Evolutionary conservation across 1,284 basidiomycete genomes (phyloP).

Genomic region (Phellopilus nigrolimitatus): DNA sequence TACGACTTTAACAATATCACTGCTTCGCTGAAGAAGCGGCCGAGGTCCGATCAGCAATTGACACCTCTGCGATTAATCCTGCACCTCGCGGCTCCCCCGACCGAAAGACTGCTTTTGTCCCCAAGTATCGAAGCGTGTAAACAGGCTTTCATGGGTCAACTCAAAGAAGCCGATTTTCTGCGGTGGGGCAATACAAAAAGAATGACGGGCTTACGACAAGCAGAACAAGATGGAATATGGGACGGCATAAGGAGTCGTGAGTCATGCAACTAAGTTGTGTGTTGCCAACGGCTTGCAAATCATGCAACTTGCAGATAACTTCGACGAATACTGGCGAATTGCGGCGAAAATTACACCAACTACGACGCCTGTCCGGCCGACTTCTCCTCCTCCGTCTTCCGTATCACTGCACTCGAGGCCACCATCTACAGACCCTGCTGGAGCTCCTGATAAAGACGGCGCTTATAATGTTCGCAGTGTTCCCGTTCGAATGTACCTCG

Average conservation of each 20-base stretch:
- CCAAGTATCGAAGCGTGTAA: conserved; percentile 81
- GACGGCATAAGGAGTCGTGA: conserved; percentile 87
- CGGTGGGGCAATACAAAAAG: conserved; percentile 92
- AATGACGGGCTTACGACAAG: conserved; percentile 82
- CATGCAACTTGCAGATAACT: conserved; percentile 63
- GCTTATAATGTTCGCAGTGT: conserved; percentile 84
- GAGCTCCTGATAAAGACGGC: conserved; percentile 57
- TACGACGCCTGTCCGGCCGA: conserved; percentile 49
- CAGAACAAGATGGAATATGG: conserved; percentile 92
- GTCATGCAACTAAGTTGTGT: conserved; percentile 28
- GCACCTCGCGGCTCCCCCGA: conserved; percentile 81
- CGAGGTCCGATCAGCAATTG: conserved; percentile 39
- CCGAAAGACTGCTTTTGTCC: conserved; percentile 77
- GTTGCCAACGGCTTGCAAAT: conserved; percentile 3
- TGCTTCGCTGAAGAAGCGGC: conserved; percentile 42
- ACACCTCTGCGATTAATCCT: conserved; percentile 73
- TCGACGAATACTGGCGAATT: conserved; percentile 91
- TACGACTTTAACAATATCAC: conserved; percentile 78
- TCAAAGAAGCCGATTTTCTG: conserved; percentile 94
- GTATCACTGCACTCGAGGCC: conserved; percentile 59
- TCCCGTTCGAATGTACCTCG: conserved; percentile 86
- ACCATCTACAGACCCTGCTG: conserved; percentile 61
- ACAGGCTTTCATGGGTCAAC: conserved; percentile 86
- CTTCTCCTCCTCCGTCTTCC: conserved; percentile 48
- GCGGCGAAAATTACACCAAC: conserved; percentile 80